Base-by-base conservation (phyloP, 768 basidiomycete genomes). In the Psilocybe sp. region DNA sequence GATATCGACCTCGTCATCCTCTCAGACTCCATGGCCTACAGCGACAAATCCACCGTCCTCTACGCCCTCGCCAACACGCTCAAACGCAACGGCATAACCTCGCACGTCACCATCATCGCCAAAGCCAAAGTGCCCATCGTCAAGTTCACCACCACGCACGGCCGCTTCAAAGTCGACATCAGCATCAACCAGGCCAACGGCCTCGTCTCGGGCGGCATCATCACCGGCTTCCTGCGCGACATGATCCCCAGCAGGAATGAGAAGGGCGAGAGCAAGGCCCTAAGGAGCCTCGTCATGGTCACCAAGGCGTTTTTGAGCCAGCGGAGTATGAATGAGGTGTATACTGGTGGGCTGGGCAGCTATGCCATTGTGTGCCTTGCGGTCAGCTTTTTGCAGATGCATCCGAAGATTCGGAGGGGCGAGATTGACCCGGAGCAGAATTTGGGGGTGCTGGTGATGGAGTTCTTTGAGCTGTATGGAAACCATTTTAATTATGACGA, bases 401-500 rank as follows among this genome's bases (percentile, higher is more conserved):
- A 99, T 60, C 97, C 97, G 1, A 96, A 95, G 66, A 84, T 98
- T 52, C 84, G 95, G 36, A 69, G 82, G 47, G 89, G 84, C 0
- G 91, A 95, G 67, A 91, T 99, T 23, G 84, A 95, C 58, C 82
- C 93, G 0, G 82, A 85, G 56, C 75, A 80, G 59, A 98, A 98
- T 61, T 75, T 98, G 9, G 97, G 97, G 1, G 89, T 95, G n/a
- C 71, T 99, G 47, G 78, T 97, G 40, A 81, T 98, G 76, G 97
- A 99, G 68, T 98, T 98, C 64, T 97, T 98, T 62, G 95, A 98
- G 73, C 75, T 96, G 11, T 98, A 98, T 65, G 96, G 95, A 13
- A 74, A 78, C 43, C 84, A 84, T 65, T 98, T 98, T 79, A 94
- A 95, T 66, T 97, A 92, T 58, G 81, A 87, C 47, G 84, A 90